These are phyloP conservation scores for Apiospora saccharicola DNA, from an alignment of 2,329 filamentous ascomycete genomes.

Conservation along the genomic window DNA sequence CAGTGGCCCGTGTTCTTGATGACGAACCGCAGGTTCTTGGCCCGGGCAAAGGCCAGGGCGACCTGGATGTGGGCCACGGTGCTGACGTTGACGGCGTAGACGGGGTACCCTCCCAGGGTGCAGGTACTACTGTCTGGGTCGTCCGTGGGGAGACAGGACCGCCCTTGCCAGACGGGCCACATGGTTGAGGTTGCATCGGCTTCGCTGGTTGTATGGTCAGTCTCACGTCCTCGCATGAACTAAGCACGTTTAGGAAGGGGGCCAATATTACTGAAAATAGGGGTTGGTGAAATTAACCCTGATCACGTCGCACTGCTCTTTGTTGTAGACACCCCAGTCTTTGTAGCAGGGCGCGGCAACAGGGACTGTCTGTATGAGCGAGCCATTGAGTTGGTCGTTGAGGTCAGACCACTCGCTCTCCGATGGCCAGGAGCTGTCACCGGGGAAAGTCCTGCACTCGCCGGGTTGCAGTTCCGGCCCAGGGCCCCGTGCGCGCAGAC, in stretches of 20 bases:
- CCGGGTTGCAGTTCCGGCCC: background rate
- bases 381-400: constrained; percentile 35
- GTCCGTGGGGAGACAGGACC: constrained; percentile 34
- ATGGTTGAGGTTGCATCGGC: constrained; percentile 48
- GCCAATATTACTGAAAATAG: constrained; percentile 35
- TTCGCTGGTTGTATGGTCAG: constrained; percentile 33
- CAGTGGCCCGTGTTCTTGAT: constrained; percentile 63
- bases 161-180: constrained; percentile 45
- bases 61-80: constrained; percentile 54
- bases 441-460: constrained; percentile 39
- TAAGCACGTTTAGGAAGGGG: no score
- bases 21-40: constrained; percentile 57
- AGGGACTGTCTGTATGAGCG: constrained; percentile 41
- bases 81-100: constrained; percentile 50
- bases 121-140: constrained; percentile 39
- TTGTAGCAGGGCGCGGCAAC: constrained; percentile 42
- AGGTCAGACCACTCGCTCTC: constrained; percentile 37
- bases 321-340: constrained; percentile 35
- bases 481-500: background rate
- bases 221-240: no score
- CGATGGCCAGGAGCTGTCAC: constrained; percentile 37
- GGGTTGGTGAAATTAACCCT: constrained; percentile 37
- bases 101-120: constrained; percentile 50
- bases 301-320: constrained; percentile 35
- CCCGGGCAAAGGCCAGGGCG: constrained; percentile 54